Percentiles rank a stretch among this genome's conserved stretches.
Evolutionary conservation across 73 alveolate species (phyloP).

Genomic region (Tetrahymena malaccensis): DNA sequence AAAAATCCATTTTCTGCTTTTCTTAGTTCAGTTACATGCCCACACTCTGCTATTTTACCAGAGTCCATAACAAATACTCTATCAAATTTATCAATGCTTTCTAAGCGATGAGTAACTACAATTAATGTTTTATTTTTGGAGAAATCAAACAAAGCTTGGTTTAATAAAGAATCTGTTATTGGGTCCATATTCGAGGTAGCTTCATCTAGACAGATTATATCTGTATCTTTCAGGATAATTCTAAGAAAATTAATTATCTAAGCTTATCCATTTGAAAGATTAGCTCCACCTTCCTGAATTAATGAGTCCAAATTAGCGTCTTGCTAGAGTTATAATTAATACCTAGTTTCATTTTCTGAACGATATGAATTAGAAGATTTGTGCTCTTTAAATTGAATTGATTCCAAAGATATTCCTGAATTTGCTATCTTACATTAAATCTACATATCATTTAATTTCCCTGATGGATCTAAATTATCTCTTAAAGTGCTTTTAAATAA

Average conservation of each 20-base stretch:
- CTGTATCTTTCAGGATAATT: conserved; percentile 52
- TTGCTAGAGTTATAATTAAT: neutral
- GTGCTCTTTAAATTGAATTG: neutral
- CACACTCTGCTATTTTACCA: conserved; percentile 23
- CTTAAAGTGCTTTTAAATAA: conserved; percentile 58
- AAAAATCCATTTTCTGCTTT: neutral
- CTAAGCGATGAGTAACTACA: conserved; percentile 30
- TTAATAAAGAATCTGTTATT: conserved; percentile 51
- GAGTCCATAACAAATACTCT: conserved; percentile 17
- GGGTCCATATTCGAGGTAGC: conserved; percentile 74
- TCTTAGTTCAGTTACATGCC: neutral
- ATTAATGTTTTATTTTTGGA: conserved; percentile 24
- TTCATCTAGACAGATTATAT: conserved; percentile 65
- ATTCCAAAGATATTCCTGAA: conserved; percentile 6
- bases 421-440: conserved; percentile 44
- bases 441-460: conserved; percentile 28
- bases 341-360: neutral
- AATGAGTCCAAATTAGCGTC: conserved; percentile 30
- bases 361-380: neutral
- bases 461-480: conserved; percentile 80
- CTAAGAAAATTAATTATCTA: conserved; percentile 61
- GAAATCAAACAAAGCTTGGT: conserved; percentile 6
- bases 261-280: conserved; percentile 64
- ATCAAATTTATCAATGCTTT: conserved; percentile 10
- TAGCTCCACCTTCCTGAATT: conserved; percentile 56